Percentiles rank a stretch among this genome's conserved stretches.
Evolutionary conservation across 176 grass and related monocot genomes (phyloP).

Genomic region (Oryza officinalis): DNA sequence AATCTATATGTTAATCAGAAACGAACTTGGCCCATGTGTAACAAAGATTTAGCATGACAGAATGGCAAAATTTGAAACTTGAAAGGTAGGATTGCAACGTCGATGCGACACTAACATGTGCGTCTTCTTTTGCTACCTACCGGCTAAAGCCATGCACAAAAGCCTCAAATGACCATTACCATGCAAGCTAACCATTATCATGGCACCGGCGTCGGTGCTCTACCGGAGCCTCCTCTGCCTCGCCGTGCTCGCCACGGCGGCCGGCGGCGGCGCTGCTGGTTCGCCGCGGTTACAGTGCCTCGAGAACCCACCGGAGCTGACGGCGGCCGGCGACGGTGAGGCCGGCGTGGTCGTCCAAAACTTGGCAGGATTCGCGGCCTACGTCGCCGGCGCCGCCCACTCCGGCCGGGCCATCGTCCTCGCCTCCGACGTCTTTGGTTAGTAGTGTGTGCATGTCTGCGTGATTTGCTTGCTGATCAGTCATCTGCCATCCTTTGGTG

Average conservation of each 20-base stretch:
- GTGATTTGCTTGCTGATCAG: background rate
- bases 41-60: background rate
- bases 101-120: background rate
- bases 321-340: background rate
- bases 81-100: background rate
- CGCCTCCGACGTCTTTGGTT: constrained; percentile 26
- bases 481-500: background rate
- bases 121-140: background rate
- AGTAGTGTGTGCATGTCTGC: background rate
- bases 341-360: constrained; percentile 1
- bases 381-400: constrained; percentile 23
- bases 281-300: constrained; percentile 27
- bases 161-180: too few species aligned
- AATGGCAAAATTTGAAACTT: background rate
- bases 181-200: background rate
- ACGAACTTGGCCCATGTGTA: too few species aligned
- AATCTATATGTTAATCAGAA: too few species aligned
- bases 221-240: background rate
- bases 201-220: background rate
- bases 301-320: background rate
- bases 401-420: constrained; percentile 33
- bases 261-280: background rate
- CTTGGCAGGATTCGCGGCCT: constrained; percentile 36
- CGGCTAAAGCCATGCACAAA: background rate
- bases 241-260: background rate